Conservation (phyloP, 768 basidiomycete genomes). For the Dendrothele bispora region DNA sequence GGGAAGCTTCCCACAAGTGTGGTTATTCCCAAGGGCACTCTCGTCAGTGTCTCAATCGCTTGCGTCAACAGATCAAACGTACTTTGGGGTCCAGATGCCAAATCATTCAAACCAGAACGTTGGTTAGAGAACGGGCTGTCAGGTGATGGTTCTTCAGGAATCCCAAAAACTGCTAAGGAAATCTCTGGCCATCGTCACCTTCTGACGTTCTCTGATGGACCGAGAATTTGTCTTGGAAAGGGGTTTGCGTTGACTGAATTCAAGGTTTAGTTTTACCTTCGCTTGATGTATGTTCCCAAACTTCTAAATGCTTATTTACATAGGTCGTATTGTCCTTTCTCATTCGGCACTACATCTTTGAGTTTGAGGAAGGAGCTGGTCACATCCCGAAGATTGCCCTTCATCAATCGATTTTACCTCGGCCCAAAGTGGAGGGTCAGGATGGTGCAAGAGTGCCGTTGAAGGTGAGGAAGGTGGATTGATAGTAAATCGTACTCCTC, state of each 20-base stretch:
- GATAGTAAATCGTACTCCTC: too few relatives aligned
- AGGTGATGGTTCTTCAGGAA: slow-evolving; percentile 20
- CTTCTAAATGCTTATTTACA: too few relatives aligned
- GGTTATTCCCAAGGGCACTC: slow-evolving; percentile 36
- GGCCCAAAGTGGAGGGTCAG: slow-evolving; percentile 34
- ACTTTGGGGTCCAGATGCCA: slow-evolving; percentile 46
- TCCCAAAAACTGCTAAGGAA: slow-evolving; percentile 23
- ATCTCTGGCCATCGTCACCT: slow-evolving; percentile 39
- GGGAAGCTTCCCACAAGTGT: slow-evolving; percentile 30
- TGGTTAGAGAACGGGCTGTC: too few relatives aligned
- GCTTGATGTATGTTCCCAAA: background rate
- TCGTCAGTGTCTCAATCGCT: slow-evolving; percentile 36
- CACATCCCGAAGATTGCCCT: slow-evolving; percentile 29
- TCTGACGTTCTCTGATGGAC: slow-evolving; percentile 45
- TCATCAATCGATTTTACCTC: slow-evolving; percentile 28
- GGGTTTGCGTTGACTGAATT: slow-evolving; percentile 40
- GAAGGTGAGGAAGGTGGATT: too few relatives aligned
- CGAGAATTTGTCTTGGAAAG: slow-evolving; percentile 43
- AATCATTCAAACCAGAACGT: slow-evolving; percentile 41
- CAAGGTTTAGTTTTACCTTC: slow-evolving; percentile 27
- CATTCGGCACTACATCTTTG: slow-evolving; percentile 40
- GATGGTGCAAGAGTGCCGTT: too few relatives aligned
- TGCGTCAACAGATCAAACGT: slow-evolving; percentile 37
- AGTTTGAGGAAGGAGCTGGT: slow-evolving; percentile 29
- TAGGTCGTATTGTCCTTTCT: slow-evolving; percentile 44